Conservation (phyloP, 1,139 yeast species). For the Saccharomyces hybrid region DNA sequence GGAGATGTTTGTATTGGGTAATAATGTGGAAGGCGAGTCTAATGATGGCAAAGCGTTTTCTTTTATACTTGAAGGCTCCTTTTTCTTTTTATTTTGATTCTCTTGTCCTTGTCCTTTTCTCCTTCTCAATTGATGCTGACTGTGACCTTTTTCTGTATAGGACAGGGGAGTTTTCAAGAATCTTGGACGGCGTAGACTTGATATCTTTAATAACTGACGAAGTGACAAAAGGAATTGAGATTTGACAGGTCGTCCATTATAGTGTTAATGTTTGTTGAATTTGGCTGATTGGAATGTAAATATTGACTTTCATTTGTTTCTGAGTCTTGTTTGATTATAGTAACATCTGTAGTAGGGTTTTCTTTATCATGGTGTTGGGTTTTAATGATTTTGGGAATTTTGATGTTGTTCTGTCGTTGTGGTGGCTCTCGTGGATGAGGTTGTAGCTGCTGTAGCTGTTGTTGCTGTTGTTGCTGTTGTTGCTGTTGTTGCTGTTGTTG, state of each 20-base stretch:
- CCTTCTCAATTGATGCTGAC: slow-evolving; percentile 2
- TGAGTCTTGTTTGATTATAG: background rate
- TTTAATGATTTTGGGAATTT: background rate
- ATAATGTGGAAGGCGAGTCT: background rate
- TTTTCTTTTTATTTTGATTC: background rate
- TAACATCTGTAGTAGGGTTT: background rate
- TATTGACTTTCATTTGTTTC: background rate
- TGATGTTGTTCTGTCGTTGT: background rate
- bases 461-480: slow-evolving; percentile 6
- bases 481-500: slow-evolving; percentile 10
- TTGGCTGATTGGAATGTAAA: slow-evolving; percentile 4
- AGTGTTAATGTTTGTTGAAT: slow-evolving; percentile 14
- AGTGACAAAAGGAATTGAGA: slow-evolving; percentile 23
- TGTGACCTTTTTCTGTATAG: slow-evolving; percentile 9
- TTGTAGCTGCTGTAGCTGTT: slow-evolving; percentile 2
- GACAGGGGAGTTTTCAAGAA: slow-evolving; percentile 20
- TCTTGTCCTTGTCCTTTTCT: slow-evolving; percentile 2
- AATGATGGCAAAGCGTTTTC: background rate
- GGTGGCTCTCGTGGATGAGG: background rate
- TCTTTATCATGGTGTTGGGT: background rate
- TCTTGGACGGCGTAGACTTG: slow-evolving; percentile 12
- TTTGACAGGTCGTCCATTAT: slow-evolving; percentile 21
- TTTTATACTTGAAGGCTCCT: background rate
- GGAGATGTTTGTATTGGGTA: background rate
- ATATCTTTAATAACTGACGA: slow-evolving; percentile 20